Base-by-base conservation (phyloP, 1,284 basidiomycete genomes). In the Moesziomyces sp. region DNA sequence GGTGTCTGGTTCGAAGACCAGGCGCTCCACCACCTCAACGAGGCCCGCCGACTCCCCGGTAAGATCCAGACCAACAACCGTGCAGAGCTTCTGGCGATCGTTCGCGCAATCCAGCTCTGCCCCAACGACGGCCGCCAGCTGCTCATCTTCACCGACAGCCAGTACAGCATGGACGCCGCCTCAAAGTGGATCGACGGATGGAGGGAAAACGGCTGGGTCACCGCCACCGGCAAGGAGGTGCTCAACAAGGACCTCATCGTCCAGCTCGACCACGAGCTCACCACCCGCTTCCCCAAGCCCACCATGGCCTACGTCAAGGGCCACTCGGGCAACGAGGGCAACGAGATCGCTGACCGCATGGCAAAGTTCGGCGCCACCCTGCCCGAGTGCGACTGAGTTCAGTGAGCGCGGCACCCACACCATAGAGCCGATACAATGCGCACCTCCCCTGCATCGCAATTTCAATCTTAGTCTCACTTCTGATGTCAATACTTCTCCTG, bases 41-140 rank as follows among this genome's bases (percentile, higher is more conserved):
- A 93, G 3, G 87, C 90, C 0, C 91, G 92, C 75, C 87, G 93
- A 21, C 91, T 92, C 74, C 91, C 92, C 2, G 93, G 93, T 2
- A 86, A 85, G 11, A 30, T 65, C 47, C 93, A 94, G 81, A 94
- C 93, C 0, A 95, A 95, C 81, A 94, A 95, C 70, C 87, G 92
- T 14, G 93, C 92, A 3, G 93, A 95, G 82, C 87, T 95, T 28
- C 90, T 92, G 71, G 92, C 92, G 3, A 91, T 94, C 68, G 85
- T 90, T 18, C 89, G 91, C 13, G 87, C 90, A 19, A 86, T 94
- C 6, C 90, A 93, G 81, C 88, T 88, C 0, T 86, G 89, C 0
- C 90, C 90, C 0, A 64, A 80, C 33, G 85, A 85, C 9, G 86
- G 86, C 21, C 86, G 50, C 2, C 52, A 85, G 19, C 87, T 89